A percentile compares a stretch with the other conserved stretches of the same genome.
Evolutionary conservation across 805 yeast species (phyloP).

Genomic region (Middelhovenomyces tepae): DNA sequence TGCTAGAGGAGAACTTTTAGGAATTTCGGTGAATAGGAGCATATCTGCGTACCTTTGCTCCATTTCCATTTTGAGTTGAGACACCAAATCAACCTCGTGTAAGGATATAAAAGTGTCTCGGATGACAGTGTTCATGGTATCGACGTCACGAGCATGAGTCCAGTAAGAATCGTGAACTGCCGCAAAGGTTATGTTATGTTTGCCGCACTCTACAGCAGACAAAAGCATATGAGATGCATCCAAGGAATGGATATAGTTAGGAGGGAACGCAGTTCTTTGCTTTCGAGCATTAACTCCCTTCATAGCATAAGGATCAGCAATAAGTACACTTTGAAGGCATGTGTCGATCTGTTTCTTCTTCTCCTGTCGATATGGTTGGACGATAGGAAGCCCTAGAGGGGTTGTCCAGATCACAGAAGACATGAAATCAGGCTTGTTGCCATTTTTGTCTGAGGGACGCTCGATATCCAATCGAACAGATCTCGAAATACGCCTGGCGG

Average conservation of each 20-base stretch:
- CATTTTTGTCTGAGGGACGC: conserved; percentile 26
- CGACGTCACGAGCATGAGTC: conserved; percentile 90
- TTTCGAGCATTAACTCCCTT: conserved; percentile 79
- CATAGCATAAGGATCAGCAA: conserved; percentile 79
- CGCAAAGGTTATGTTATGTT: conserved; percentile 62
- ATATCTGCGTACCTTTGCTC: conserved; percentile 69
- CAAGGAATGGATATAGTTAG: conserved; percentile 86
- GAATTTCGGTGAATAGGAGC: conserved; percentile 51
- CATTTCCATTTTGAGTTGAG: conserved; percentile 66
- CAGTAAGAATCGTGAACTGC: conserved; percentile 97
- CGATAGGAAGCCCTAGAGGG: conserved; percentile 90
- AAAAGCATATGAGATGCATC: conserved; percentile 96
- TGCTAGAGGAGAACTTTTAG: conserved; percentile 44
- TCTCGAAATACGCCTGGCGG: conserved; percentile 72
- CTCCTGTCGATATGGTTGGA: conserved; percentile 83
- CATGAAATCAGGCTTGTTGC: conserved; percentile 54
- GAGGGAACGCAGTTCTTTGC: conserved; percentile 91
- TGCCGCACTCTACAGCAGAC: conserved; percentile 72
- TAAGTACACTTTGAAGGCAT: conserved; percentile 76
- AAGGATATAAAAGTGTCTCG: conserved; percentile 73
- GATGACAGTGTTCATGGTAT: conserved; percentile 55
- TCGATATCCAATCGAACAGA: conserved; percentile 63
- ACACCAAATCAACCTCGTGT: conserved; percentile 67
- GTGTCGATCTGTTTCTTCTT: conserved; percentile 64
- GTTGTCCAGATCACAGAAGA: conserved; percentile 97